Percentiles rank a stretch among this genome's conserved stretches.
Evolutionary conservation across 768 basidiomycete genomes (phyloP).

Genomic region (Tylopilus subfusipes): DNA sequence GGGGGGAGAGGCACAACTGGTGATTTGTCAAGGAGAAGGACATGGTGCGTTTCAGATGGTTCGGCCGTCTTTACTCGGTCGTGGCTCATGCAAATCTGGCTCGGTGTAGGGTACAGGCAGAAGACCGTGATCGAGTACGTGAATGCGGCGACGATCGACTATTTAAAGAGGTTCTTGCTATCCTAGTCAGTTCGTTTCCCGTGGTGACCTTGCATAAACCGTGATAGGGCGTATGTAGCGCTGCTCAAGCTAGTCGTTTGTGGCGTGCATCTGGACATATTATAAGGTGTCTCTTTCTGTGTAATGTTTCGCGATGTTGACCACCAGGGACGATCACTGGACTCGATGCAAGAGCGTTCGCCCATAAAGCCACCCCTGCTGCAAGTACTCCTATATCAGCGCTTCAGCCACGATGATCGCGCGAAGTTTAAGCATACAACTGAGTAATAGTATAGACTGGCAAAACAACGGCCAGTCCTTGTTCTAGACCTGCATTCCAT

Average conservation of each 20-base stretch:
- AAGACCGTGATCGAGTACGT: constrained; percentile 43
- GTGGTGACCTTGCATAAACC: neutral
- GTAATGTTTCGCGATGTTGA: neutral
- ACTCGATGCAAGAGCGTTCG: too few species aligned
- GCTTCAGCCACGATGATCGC: neutral
- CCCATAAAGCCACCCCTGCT: neutral
- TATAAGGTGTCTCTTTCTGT: neutral
- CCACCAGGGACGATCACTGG: too few species aligned
- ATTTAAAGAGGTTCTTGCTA: constrained; percentile 36
- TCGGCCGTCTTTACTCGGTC: neutral
- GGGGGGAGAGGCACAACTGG: constrained; percentile 33
- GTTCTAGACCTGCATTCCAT: too few species aligned
- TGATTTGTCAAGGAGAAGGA: constrained; percentile 41
- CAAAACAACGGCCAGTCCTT: too few species aligned
- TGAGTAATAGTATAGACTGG: too few species aligned
- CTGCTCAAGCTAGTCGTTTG: neutral
- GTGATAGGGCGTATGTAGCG: neutral
- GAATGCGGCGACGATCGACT: constrained; percentile 38
- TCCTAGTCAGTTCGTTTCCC: constrained; percentile 10
- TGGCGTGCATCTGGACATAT: neutral
- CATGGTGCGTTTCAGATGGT: constrained; percentile 33
- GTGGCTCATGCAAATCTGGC: constrained; percentile 2
- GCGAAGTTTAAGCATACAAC: neutral
- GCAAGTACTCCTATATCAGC: neutral
- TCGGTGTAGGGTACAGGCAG: constrained; percentile 37